Evolutionary conservation across 2,329 filamentous ascomycete genomes (phyloP).

Genomic region (Ceratocystis cubensis): DNA sequence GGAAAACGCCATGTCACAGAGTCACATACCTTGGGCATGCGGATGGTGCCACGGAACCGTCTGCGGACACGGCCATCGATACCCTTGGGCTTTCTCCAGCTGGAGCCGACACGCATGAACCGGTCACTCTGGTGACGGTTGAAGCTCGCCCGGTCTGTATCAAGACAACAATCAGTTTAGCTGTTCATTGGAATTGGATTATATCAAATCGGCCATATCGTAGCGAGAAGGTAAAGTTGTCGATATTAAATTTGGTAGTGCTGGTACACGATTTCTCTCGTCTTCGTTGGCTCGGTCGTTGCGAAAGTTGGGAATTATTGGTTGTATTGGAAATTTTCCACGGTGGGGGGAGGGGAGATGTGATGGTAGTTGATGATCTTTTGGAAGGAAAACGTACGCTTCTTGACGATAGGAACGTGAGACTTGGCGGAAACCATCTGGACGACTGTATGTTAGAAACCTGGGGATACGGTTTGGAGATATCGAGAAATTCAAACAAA

Average conservation of each 20-base stretch:
- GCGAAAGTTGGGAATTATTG: not conserved
- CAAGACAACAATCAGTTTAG: constrained; percentile 22
- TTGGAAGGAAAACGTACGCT: constrained; percentile 56
- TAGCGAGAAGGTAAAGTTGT: not conserved
- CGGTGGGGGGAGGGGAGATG: constrained; percentile 10
- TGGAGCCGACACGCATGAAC: constrained; percentile 80
- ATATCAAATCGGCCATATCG: not conserved
- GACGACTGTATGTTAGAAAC: constrained; percentile 20
- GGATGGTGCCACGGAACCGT: constrained; percentile 90
- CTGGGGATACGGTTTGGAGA: constrained; percentile 1
- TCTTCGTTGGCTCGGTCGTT: not conserved
- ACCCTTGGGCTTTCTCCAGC: constrained; percentile 99
- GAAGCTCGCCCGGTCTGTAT: constrained; percentile 82
- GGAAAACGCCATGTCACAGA: not conserved
- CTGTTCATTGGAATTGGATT: constrained; percentile 10
- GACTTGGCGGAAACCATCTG: constrained; percentile 99
- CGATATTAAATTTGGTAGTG: not conserved
- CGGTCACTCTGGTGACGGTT: constrained; percentile 94
- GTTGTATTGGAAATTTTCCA: constrained; percentile 8
- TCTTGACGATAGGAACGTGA: constrained; percentile 99
- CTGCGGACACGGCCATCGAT: constrained; percentile 97
- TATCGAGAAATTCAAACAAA: constrained; percentile 12
- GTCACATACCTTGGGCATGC: constrained; percentile 89
- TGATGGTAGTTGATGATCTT: constrained; percentile 19
- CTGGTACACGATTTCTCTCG: not conserved